These are phyloP conservation scores for Bathelium albidoporum DNA, from an alignment of 495 filamentous ascomycete species.

Conservation along the genomic window DNA sequence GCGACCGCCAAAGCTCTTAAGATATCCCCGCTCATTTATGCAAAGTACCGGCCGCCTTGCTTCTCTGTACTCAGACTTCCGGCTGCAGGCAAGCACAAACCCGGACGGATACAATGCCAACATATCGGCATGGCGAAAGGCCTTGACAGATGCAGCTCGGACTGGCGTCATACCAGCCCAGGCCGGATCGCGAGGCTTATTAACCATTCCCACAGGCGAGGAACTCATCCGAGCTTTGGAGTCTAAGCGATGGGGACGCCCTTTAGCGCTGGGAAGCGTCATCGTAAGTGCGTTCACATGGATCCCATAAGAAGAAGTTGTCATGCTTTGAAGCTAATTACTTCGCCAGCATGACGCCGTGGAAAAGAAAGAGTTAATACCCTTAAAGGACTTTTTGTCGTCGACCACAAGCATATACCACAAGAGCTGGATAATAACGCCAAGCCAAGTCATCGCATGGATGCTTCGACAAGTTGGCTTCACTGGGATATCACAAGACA, in stretches of 20 bases:
- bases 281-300: constrained; percentile 29
- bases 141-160: constrained; percentile 53
- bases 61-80: constrained; percentile 91
- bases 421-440: constrained; percentile 40
- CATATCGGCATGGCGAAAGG: constrained; percentile 70
- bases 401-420: constrained; percentile 54
- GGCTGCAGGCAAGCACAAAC: constrained; percentile 64
- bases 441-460: constrained; percentile 64
- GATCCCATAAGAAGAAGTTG: neutral
- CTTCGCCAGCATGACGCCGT: constrained; percentile 50
- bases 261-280: constrained; percentile 71
- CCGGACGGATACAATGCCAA: constrained; percentile 87
- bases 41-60: constrained; percentile 64
- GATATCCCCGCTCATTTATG: constrained; percentile 5
- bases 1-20: constrained; percentile 7
- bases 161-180: constrained; percentile 52
- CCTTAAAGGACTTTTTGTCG: constrained; percentile 50
- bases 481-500: constrained; percentile 38
- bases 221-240: constrained; percentile 61
- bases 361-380: constrained; percentile 54
- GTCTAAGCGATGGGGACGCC: constrained; percentile 67
- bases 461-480: constrained; percentile 60
- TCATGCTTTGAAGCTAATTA: constrained; percentile 21
- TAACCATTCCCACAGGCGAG: constrained; percentile 60
- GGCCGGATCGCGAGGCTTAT: constrained; percentile 33